These are phyloP conservation scores for Malbranchea cinnamomea DNA, from an alignment of 2,329 filamentous ascomycete species.

Conservation along the genomic window DNA sequence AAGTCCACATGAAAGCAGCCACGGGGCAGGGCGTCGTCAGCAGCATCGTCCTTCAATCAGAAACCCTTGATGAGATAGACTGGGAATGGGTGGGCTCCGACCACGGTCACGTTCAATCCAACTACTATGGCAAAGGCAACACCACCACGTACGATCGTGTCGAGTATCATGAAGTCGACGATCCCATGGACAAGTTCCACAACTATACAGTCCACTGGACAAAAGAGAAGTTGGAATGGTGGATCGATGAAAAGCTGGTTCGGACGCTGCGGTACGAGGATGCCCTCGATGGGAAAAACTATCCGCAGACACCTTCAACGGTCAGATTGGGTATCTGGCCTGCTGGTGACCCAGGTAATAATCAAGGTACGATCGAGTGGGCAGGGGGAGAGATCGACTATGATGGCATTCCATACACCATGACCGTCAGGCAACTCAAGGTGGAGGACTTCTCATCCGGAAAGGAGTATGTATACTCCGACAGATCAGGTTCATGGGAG, in stretches of 20 bases:
- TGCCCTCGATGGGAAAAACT: constrained; percentile 50
- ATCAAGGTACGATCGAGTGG: constrained; percentile 10
- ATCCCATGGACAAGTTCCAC: constrained; percentile 37
- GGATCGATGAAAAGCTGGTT: constrained; percentile 45
- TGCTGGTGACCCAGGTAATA: constrained; percentile 38
- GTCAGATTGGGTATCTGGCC: constrained; percentile 57
- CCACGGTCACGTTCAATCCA: constrained; percentile 47
- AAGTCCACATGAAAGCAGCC: constrained; percentile 71
- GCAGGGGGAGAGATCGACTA: constrained; percentile 11
- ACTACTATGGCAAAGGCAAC: constrained; percentile 93
- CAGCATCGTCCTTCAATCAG: constrained; percentile 82
- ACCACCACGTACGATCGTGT: constrained; percentile 77
- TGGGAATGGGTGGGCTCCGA: constrained; percentile 40
- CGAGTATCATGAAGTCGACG: constrained; percentile 52
- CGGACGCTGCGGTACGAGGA: constrained; percentile 47
- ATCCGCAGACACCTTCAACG: constrained; percentile 61
- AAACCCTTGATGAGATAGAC: constrained; percentile 89
- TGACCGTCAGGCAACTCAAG: constrained; percentile 52
- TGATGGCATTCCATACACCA: constrained; percentile 48
- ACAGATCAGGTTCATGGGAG: constrained; percentile 45
- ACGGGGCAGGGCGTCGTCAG: constrained; percentile 84
- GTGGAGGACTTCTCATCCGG: constrained; percentile 42
- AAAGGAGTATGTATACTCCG: constrained; percentile 51
- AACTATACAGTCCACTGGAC: constrained; percentile 50
- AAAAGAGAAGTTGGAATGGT: constrained; percentile 47